Evolutionary conservation across 495 filamentous ascomycete species (phyloP).

Genomic region (Trichoderma gamsii): DNA sequence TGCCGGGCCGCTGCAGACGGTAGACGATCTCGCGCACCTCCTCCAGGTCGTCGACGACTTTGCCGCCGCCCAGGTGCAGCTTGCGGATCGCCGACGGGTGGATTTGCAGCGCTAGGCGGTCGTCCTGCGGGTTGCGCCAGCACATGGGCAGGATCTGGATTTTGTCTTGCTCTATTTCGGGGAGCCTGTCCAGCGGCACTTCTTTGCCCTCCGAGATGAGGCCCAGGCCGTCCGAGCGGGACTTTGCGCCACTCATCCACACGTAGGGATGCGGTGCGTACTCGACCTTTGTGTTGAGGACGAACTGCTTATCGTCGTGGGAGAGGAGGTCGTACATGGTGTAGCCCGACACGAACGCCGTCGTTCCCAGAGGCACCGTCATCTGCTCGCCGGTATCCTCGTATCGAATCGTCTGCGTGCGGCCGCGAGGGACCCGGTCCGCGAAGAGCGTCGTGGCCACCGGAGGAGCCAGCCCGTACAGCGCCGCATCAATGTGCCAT

Average conservation of each 20-base stretch:
- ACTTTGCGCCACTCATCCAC: conserved; percentile 63
- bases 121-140: conserved; percentile 67
- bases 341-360: conserved; percentile 64
- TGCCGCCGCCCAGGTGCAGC: conserved; percentile 57
- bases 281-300: conserved; percentile 55
- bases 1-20: conserved; percentile 62
- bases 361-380: conserved; percentile 66
- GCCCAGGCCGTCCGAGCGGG: conserved; percentile 60
- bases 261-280: conserved; percentile 74
- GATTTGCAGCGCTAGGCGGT: conserved; percentile 60
- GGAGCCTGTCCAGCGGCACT: conserved; percentile 49
- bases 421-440: conserved; percentile 57
- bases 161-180: conserved; percentile 55
- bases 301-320: conserved; percentile 59
- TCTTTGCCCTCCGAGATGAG: conserved; percentile 57
- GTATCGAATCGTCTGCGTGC: conserved; percentile 59
- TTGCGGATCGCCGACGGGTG: conserved; percentile 61
- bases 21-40: conserved; percentile 63
- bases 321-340: conserved; percentile 58
- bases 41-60: conserved; percentile 56
- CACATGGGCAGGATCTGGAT: conserved; percentile 65
- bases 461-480: conserved; percentile 66
- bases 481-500: conserved; percentile 74
- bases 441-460: conserved; percentile 64
- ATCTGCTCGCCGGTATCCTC: conserved; percentile 65